Conservation (phyloP, 2,329 filamentous ascomycete genomes). For the Trematosphaeria pertusa region DNA sequence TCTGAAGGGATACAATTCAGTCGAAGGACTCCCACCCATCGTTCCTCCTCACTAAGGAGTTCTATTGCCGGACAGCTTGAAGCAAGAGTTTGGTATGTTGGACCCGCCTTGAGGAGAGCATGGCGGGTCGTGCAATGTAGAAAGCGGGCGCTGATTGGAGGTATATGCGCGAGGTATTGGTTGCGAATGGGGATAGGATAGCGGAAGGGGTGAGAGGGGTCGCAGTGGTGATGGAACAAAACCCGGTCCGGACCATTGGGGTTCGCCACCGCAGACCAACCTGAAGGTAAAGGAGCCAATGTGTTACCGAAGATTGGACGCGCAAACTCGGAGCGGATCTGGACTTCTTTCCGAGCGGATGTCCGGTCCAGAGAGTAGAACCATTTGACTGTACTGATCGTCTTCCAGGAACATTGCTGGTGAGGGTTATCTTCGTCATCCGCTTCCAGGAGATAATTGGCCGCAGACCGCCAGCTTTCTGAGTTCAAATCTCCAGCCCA, state of each 20-base stretch:
- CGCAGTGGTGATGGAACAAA: conserved; percentile 9
- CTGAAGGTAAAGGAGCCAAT: neutral
- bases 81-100: conserved; percentile 6
- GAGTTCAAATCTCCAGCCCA: conserved; percentile 19
- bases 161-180: conserved; percentile 9
- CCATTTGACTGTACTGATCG: conserved; percentile 18
- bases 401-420: conserved; percentile 18
- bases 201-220: conserved; percentile 16
- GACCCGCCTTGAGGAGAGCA: conserved; percentile 13
- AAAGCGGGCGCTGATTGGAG: conserved; percentile 14
- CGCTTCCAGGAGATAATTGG: conserved; percentile 15
- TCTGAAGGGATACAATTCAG: conserved; percentile 6
- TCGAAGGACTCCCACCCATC: conserved; percentile 23
- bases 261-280: neutral
- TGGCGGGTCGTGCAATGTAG: conserved; percentile 14
- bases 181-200: conserved; percentile 20
- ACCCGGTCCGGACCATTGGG: neutral
- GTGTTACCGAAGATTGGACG: neutral
- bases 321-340: neutral
- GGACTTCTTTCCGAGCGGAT: conserved; percentile 2
- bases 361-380: conserved; percentile 7
- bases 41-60: conserved; percentile 5
- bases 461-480: conserved; percentile 23
- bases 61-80: conserved; percentile 11
- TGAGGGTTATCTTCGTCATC: neutral